phyloP scores from a whole-genome alignment of 2,329 filamentous ascomycete species.

The Aureobasidium pullulans region DNA sequence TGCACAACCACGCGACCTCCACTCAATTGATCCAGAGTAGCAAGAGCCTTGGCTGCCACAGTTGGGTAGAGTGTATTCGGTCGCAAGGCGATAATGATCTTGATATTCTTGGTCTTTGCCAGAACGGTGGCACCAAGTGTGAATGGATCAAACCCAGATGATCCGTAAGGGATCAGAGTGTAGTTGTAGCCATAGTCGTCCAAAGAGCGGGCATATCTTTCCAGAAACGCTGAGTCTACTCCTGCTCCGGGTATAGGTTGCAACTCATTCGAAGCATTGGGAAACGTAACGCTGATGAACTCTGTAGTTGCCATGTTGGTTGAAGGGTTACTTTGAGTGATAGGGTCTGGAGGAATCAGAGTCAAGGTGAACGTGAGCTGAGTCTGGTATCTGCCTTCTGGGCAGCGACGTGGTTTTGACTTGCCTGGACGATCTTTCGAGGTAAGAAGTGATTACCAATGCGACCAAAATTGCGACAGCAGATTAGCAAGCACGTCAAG shows the following conservation, averaged over 20 bases:
- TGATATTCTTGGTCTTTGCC: conserved; percentile 51
- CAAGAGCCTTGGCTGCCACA: conserved; percentile 54
- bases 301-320: conserved; percentile 28
- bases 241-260: conserved; percentile 44
- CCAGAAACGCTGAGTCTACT: conserved; percentile 49
- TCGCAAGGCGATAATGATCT: conserved; percentile 54
- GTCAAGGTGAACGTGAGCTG: neutral
- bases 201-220: conserved; percentile 49
- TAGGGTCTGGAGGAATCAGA: neutral
- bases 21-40: conserved; percentile 54
- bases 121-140: conserved; percentile 54
- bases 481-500: neutral
- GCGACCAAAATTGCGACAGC: neutral
- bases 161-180: conserved; percentile 54
- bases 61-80: conserved; percentile 57
- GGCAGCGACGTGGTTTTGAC: neutral
- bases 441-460: neutral
- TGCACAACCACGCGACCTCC: conserved; percentile 53
- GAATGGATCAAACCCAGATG: conserved; percentile 49
- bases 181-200: conserved; percentile 58
- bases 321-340: no score
- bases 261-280: conserved; percentile 51
- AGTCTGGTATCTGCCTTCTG: neutral
- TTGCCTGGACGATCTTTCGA: neutral
- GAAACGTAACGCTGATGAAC: conserved; percentile 53